A percentile compares a stretch with the other conserved stretches of the same genome.
These are phyloP conservation scores for Corynespora cassiicola DNA, from an alignment of 2,329 filamentous ascomycete species.

Conservation along the genomic window DNA sequence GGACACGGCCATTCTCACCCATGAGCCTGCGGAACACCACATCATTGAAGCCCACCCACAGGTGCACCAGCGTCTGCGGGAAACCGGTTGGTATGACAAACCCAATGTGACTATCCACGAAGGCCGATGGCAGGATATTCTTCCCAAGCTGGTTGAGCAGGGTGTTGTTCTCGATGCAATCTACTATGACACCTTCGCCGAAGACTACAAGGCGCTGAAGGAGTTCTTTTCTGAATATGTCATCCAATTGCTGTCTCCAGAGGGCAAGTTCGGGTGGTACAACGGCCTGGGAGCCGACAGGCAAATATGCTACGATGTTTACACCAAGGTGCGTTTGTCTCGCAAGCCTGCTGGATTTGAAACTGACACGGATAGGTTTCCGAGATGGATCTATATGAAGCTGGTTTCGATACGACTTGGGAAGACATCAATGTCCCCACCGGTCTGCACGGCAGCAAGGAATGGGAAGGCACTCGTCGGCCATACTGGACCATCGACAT, in stretches of 20 bases:
- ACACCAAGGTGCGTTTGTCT: slow-evolving; percentile 43
- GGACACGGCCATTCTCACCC: slow-evolving; percentile 75
- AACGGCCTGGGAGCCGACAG: slow-evolving; percentile 46
- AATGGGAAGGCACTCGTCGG: slow-evolving; percentile 43
- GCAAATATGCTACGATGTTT: slow-evolving; percentile 49
- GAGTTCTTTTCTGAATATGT: slow-evolving; percentile 47
- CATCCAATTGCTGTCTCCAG: slow-evolving; percentile 36
- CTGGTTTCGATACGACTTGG: slow-evolving; percentile 44
- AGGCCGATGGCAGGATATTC: slow-evolving; percentile 82
- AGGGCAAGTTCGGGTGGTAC: slow-evolving; percentile 46
- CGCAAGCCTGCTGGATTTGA: too few relatives aligned
- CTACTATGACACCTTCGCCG: slow-evolving; percentile 48
- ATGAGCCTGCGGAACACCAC: slow-evolving; percentile 74
- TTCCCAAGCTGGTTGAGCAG: slow-evolving; percentile 70
- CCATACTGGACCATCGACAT: slow-evolving; percentile 48
- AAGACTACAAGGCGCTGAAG: slow-evolving; percentile 44
- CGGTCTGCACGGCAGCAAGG: slow-evolving; percentile 39
- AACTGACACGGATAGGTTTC: slow-evolving; percentile 36
- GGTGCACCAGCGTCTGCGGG: slow-evolving; percentile 72
- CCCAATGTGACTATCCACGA: slow-evolving; percentile 66
- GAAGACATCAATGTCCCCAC: slow-evolving; percentile 42
- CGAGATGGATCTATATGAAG: slow-evolving; percentile 44
- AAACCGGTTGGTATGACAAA: slow-evolving; percentile 72
- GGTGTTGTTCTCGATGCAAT: slow-evolving; percentile 79
- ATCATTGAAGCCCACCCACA: slow-evolving; percentile 86